Conservation (phyloP, 345 rosid genomes). For the Acer negundo region DNA sequence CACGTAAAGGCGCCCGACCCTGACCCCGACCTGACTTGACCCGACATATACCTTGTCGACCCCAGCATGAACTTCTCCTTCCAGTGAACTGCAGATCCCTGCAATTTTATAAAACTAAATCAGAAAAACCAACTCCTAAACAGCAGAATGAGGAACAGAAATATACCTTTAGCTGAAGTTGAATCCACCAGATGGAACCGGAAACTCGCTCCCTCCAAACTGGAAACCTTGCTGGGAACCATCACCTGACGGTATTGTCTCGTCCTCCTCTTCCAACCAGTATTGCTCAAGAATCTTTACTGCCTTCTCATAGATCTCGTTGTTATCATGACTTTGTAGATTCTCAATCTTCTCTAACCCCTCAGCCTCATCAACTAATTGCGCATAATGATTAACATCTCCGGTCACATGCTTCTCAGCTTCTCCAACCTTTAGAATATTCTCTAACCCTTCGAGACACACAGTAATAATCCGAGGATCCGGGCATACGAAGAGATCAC, state of each 20-base stretch:
- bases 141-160: not conserved
- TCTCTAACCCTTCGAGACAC: slow-evolving; percentile 63
- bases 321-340: slow-evolving; percentile 83
- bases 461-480: slow-evolving; percentile 83
- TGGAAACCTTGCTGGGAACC: slow-evolving; percentile 55
- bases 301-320: slow-evolving; percentile 84
- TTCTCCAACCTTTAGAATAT: slow-evolving; percentile 80
- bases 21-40: slow-evolving; percentile 23
- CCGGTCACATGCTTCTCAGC: slow-evolving; percentile 62
- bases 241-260: slow-evolving; percentile 62
- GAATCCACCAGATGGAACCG: slow-evolving; percentile 82
- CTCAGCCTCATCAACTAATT: slow-evolving; percentile 77
- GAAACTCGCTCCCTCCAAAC: slow-evolving; percentile 60
- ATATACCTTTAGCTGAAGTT: slow-evolving; percentile 52
- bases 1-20: not conserved
- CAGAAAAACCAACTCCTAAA: not conserved
- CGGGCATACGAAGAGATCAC: slow-evolving; percentile 81
- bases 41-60: slow-evolving; percentile 15
- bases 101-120: not conserved
- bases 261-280: slow-evolving; percentile 88
- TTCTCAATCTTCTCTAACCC: slow-evolving; percentile 86
- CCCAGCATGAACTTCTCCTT: slow-evolving; percentile 11
- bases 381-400: slow-evolving; percentile 64
- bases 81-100: slow-evolving; percentile 10
- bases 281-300: slow-evolving; percentile 82